A percentile compares a stretch with the other conserved stretches of the same genome.
phyloP scores from a whole-genome alignment of 345 rosid genomes.

The Capsella bursapastoris region DNA sequence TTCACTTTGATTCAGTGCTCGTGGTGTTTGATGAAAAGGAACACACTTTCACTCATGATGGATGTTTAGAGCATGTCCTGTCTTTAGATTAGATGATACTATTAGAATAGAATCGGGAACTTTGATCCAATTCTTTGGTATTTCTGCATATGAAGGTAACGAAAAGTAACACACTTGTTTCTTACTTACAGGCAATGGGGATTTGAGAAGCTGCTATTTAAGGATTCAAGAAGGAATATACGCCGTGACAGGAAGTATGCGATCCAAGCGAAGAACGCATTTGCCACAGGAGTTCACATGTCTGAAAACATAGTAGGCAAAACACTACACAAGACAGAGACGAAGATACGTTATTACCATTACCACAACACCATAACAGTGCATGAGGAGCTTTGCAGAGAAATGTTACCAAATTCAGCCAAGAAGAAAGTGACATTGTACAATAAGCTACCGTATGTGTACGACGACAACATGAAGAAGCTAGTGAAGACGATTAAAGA shows the following conservation, averaged over 20 bases:
- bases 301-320: conserved; percentile 83
- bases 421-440: conserved; percentile 56
- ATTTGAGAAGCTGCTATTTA: conserved; percentile 80
- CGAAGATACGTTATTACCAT: conserved; percentile 75
- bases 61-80: too few species aligned
- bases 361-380: conserved; percentile 75
- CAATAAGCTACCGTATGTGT: conserved; percentile 67
- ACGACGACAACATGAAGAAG: conserved; percentile 76
- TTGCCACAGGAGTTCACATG: conserved; percentile 90
- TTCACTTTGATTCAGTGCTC: not conserved
- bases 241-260: conserved; percentile 87
- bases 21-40: not conserved
- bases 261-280: conserved; percentile 84
- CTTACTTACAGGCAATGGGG: conserved; percentile 77
- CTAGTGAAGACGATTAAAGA: conserved; percentile 59
- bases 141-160: not conserved
- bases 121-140: not conserved
- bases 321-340: conserved; percentile 78
- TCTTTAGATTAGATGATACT: too few species aligned
- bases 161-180: not conserved
- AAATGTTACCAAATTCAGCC: conserved; percentile 57
- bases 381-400: conserved; percentile 69
- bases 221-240: conserved; percentile 68
- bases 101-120: not conserved
- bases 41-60: not conserved